Evolutionary conservation across 2,329 filamentous ascomycete genomes (phyloP).

Genomic region (Sporothrix variecibatus): DNA sequence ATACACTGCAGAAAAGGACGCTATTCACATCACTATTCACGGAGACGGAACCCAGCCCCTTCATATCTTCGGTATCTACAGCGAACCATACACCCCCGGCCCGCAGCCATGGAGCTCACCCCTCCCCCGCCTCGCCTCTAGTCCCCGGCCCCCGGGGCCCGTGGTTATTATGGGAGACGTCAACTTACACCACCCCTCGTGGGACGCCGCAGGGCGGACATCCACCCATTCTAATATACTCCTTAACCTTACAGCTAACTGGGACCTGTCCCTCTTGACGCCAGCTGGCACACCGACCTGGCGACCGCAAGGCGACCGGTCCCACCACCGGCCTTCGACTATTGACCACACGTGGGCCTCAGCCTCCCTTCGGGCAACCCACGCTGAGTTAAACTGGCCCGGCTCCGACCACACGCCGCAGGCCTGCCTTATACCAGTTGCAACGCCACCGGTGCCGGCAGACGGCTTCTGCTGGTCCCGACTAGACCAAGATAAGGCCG

Average conservation of each 20-base stretch:
- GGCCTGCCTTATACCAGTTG: neutral
- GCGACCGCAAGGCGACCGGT: neutral
- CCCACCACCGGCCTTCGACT: neutral
- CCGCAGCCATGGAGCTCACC: neutral
- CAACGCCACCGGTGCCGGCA: neutral
- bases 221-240: neutral
- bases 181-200: neutral
- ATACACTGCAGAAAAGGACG: neutral
- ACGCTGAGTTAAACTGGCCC: neutral
- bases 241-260: neutral
- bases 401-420: neutral
- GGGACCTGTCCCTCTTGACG: neutral
- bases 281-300: neutral
- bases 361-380: neutral
- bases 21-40: neutral
- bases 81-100: neutral
- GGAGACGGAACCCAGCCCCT: neutral
- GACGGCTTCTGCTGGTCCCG: too few relatives aligned
- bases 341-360: slow-evolving; percentile 14
- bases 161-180: neutral
- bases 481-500: neutral
- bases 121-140: neutral
- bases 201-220: neutral
- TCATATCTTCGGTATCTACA: neutral
- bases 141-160: neutral